Evolutionary conservation across 2,329 filamentous ascomycete species (phyloP), one percentile per base, ranked within the genome.

Genomic region (Clarireedia monteithiana): DNA sequence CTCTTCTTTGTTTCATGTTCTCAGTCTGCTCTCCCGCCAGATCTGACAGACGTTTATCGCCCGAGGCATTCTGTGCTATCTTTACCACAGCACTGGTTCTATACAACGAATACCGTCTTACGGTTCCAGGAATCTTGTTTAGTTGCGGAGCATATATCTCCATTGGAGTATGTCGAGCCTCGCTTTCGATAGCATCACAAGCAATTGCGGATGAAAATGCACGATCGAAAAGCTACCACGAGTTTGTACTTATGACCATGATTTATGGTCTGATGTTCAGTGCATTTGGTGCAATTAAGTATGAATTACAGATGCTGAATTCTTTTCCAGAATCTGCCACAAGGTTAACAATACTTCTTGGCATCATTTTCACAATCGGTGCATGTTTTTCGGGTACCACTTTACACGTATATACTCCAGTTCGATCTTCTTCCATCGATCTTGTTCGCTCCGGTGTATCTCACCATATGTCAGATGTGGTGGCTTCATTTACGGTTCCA

Each of bases 21-120:
- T 12, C 14, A 17, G n/a, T 7, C 6, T n/a, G 12, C 6, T 40
- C 10, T 5, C 44, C 30, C 38, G n/a, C n/a, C 7, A 7, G 24
- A 26, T 14, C 20, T 15, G 17, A 24, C 3, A 40, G 14, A 5
- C 15, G 6, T 14, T n/a, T 42, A 6, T 57, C 62, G 1, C 61
- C 59, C 56, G 59, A 64, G 48, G 54, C 59, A 9, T 2, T 64
- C 6, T 14, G 62, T 9, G 48, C 58, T 7, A 42, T 50, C 12
- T 23, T 50, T 5, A 54, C 60, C 39, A 61, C 56, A 9, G 46
- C 44, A 23, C 17, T 61, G 5, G 52, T 65, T 5, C 46, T 67
- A 14, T 62, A 62, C 30, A 62, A 63, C 48, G 66, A 67, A 53
- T 63, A 63, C 52, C 63, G 64, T 27, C 62, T 66, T n/a, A 66